phyloP scores from a whole-genome alignment of 2,329 filamentous ascomycete genomes.

The Neoscytalidium dimidiatum region DNA sequence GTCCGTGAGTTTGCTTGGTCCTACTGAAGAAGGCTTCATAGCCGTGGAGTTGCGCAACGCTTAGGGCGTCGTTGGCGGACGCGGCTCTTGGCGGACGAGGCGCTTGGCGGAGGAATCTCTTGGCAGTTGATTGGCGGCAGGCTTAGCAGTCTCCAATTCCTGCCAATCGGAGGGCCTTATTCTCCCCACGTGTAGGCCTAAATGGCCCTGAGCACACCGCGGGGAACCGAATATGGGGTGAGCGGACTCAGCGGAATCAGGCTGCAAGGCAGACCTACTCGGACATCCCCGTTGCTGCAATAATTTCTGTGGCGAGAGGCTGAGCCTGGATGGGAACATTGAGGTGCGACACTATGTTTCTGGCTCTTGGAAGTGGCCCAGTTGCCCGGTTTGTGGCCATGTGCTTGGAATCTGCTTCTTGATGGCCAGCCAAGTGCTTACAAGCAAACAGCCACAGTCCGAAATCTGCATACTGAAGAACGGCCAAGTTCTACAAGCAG shows the following conservation, averaged over 20 bases:
- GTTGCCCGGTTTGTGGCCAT: too few species aligned
- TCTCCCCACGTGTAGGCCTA: neutral
- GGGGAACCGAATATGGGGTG: neutral
- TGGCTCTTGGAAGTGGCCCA: neutral
- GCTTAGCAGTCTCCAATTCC: neutral
- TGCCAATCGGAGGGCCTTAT: neutral
- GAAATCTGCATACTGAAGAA: neutral
- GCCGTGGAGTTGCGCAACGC: neutral
- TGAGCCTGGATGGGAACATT: too few species aligned
- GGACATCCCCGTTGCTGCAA: neutral
- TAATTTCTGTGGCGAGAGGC: neutral
- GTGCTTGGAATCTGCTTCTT: too few species aligned
- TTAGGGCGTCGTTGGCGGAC: neutral
- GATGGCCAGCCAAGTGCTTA: neutral
- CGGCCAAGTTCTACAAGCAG: neutral
- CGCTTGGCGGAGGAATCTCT: neutral
- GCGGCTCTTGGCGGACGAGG: neutral
- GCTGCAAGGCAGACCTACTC: neutral
- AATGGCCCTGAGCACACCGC: neutral
- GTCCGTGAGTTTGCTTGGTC: neutral
- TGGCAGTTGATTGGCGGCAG: constrained; percentile 1
- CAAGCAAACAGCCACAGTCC: neutral
- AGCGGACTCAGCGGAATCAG: neutral
- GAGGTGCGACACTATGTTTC: neutral
- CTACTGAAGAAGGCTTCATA: neutral